Evolutionary conservation across 805 yeast genomes (phyloP).

Genomic region (Torulaspora quercuum): DNA sequence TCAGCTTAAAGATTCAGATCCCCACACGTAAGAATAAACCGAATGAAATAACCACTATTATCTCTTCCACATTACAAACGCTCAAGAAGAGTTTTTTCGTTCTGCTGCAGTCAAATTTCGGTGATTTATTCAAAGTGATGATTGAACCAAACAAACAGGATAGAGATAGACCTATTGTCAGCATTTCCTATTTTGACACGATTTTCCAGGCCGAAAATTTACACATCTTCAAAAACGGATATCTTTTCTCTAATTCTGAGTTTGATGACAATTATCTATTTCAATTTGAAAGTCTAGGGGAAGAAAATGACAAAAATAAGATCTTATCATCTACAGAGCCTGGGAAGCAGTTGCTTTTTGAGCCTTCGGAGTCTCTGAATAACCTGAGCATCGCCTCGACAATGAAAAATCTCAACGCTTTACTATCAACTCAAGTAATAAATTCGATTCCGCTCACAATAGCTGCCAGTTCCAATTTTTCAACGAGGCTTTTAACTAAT

Average conservation of each 20-base stretch:
- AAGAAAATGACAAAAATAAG: constrained; percentile 42
- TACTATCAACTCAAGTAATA: constrained; percentile 42
- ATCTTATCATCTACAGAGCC: constrained; percentile 34
- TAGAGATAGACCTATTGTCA: constrained; percentile 39
- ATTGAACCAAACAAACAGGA: constrained; percentile 43
- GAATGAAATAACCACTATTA: constrained; percentile 37
- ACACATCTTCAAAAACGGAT: constrained; percentile 69
- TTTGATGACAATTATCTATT: constrained; percentile 62
- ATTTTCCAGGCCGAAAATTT: constrained; percentile 56
- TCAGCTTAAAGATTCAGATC: constrained; percentile 45
- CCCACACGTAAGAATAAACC: constrained; percentile 45
- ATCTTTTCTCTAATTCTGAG: constrained; percentile 63
- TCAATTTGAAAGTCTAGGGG: constrained; percentile 77
- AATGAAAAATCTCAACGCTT: constrained; percentile 48
- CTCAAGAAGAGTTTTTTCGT: constrained; percentile 61
- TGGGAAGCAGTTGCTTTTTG: constrained; percentile 29
- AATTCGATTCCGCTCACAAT: constrained; percentile 29
- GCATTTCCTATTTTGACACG: constrained; percentile 73
- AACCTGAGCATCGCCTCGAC: constrained; percentile 60
- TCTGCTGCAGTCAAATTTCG: constrained; percentile 63
- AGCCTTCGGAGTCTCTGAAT: constrained; percentile 40
- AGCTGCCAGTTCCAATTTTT: constrained; percentile 29
- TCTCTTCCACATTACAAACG: constrained; percentile 61
- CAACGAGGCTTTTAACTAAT: constrained; percentile 47
- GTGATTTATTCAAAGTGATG: constrained; percentile 72